A percentile compares a stretch with the other conserved stretches of the same genome.
Conservation (phyloP, 768 basidiomycete genomes). For the Exidia glandulosa region DNA sequence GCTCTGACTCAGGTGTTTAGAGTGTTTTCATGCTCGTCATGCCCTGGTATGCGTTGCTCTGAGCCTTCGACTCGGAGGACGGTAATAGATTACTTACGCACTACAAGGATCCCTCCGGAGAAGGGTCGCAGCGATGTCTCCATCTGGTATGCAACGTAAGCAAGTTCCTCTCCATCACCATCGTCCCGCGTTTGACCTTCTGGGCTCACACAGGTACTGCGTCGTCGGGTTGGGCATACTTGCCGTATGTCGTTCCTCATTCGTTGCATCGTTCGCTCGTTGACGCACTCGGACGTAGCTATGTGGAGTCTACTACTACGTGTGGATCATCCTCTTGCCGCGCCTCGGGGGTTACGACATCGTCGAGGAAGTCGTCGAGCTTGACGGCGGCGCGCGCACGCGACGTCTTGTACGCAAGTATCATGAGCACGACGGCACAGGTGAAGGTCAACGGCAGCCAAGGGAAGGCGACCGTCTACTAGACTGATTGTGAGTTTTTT, state of each 20-base stretch:
- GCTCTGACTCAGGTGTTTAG: too few species aligned
- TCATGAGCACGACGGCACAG: not conserved
- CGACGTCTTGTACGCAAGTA: slow-evolving; percentile 7
- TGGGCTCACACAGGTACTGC: too few species aligned
- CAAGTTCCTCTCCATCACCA: too few species aligned
- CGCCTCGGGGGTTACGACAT: slow-evolving; percentile 33
- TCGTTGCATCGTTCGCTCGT: not conserved
- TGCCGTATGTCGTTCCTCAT: slow-evolving; percentile 9
- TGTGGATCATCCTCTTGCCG: slow-evolving; percentile 37
- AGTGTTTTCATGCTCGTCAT: slow-evolving; percentile 22
- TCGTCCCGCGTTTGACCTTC: not conserved
- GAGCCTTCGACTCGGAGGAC: not conserved
- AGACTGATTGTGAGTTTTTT: too few species aligned
- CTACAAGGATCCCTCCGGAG: slow-evolving; percentile 17
- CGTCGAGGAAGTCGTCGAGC: slow-evolving; percentile 18
- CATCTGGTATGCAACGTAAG: slow-evolving; percentile 21
- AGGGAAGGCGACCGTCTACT: too few species aligned
- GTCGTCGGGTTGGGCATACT: slow-evolving; percentile 18
- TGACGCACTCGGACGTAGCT: slow-evolving; percentile 4
- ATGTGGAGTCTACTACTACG: slow-evolving; percentile 18
- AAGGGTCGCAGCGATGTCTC: slow-evolving; percentile 19
- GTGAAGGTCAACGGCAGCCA: too few species aligned
- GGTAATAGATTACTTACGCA: not conserved
- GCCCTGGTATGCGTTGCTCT: slow-evolving; percentile 19
- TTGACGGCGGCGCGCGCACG: slow-evolving; percentile 9